Evolutionary conservation across 2,329 filamentous ascomycete species (phyloP), one percentile per base, ranked within the genome.

Genomic region (Lasiodiplodia theobromae): DNA sequence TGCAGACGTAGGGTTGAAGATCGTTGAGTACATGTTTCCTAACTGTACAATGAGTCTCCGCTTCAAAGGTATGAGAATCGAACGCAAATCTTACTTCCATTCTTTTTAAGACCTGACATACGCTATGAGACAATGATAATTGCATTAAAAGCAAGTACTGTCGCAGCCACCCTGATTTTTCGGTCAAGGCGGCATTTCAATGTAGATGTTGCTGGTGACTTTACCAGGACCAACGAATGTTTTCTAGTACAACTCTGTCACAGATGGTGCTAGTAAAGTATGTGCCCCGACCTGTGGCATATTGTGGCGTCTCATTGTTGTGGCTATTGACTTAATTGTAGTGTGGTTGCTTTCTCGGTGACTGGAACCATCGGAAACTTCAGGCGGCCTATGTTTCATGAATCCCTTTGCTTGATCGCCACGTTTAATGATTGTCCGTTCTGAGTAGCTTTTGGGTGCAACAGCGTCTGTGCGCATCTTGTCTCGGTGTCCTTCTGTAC

Each of bases 1-100:
- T 69, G 25, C 69, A 71, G 21, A 71, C 21, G 34, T 71, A 71
- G 4, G 70, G 69, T 31, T 68, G 25, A 11, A 71, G 67, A 34
- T 71, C 70, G 34, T 56, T 38, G 34, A 71, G 68, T 16, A 70
- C 64, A 40, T 71, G 70, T 21, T 56, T 63, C 21, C 69, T 69
- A 28, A 12, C 18, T 16, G n/a, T 18, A 28, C 23, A 44, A 14
- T n/a, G 4, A 44, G 40, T 28, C 12, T 8, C n/a, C 31, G 8
- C 31, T 34, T 34, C 31, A 34, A 34, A 34, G 31, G 31, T 34
- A 10, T 34, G 8, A 7, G 31, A 34, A 7, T 2, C 31, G 31
- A 34, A 34, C 31, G 8, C 40, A 51, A 31, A n/a, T 56, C 52
- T 47, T 25, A 66, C 63, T 66, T 66, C 63, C 63, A 66, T 14